Percentiles rank a stretch among this genome's conserved stretches.
Conservation (phyloP, 371 early-diverging fungal genomes). For the Mortierella sp. region DNA sequence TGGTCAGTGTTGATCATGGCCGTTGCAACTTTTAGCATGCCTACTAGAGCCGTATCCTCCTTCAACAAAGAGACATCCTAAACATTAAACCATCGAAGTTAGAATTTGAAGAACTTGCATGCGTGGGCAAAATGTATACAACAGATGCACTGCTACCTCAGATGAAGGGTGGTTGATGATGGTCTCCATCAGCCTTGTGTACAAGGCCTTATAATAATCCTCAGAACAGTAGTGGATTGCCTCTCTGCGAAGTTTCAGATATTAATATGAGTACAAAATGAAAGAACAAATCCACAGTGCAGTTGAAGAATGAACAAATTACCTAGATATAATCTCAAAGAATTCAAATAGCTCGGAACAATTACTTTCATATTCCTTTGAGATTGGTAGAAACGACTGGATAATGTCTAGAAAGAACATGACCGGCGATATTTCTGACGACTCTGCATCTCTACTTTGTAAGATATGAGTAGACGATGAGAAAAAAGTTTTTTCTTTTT, state of each 20-base stretch:
- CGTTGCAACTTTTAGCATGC: slow-evolving; percentile 57
- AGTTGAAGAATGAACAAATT: neutral
- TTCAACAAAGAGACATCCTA: slow-evolving; percentile 40
- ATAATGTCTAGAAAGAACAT: slow-evolving; percentile 55
- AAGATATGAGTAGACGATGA: neutral
- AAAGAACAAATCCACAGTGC: neutral
- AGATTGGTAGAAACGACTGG: slow-evolving; percentile 56
- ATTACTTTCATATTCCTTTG: slow-evolving; percentile 56
- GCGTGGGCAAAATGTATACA: neutral
- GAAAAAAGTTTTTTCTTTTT: too few species aligned
- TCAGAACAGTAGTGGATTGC: slow-evolving; percentile 27
- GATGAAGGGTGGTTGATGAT: slow-evolving; percentile 51
- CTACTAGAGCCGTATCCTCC: slow-evolving; percentile 58
- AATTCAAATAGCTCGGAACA: slow-evolving; percentile 59
- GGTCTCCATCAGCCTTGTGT: slow-evolving; percentile 41
- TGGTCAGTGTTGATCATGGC: slow-evolving; percentile 45
- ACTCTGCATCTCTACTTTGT: slow-evolving; percentile 11
- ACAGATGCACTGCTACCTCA: slow-evolving; percentile 35
- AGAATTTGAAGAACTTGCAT: neutral
- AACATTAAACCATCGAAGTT: neutral
- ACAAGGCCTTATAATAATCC: slow-evolving; percentile 26
- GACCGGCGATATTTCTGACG: slow-evolving; percentile 31
- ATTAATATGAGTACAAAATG: neutral
- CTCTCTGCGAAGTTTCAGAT: slow-evolving; percentile 11
- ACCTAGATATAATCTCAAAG: slow-evolving; percentile 55